phyloP scores from a whole-genome alignment of 331 rosid genomes.

The Malus hybrid region DNA sequence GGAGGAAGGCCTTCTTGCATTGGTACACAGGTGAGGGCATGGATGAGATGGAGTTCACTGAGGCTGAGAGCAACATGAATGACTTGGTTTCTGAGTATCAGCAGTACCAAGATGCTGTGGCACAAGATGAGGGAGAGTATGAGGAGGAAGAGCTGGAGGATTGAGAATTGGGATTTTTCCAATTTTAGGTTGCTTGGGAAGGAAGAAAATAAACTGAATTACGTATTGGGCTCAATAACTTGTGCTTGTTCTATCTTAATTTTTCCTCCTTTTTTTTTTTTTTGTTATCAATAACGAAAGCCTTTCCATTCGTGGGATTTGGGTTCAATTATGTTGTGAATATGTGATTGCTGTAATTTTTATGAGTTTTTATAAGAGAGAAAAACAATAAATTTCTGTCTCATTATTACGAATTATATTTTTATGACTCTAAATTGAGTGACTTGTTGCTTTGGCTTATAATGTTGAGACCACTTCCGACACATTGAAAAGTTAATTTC shows the following conservation, averaged over 20 bases:
- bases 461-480: too few species aligned
- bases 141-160: slow-evolving; percentile 38
- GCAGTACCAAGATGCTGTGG: slow-evolving; percentile 72
- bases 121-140: slow-evolving; percentile 38
- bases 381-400: too few species aligned
- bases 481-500: too few species aligned
- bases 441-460: too few species aligned
- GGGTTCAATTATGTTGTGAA: neutral
- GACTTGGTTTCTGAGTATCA: slow-evolving; percentile 39
- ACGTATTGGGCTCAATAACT: neutral
- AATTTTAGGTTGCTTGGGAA: neutral
- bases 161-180: neutral
- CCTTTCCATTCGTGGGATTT: neutral
- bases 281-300: neutral
- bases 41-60: too few species aligned
- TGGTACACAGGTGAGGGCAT: too few species aligned
- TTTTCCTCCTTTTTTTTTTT: neutral
- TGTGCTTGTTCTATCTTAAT: neutral
- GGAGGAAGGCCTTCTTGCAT: slow-evolving; percentile 46
- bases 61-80: too few species aligned
- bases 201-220: neutral
- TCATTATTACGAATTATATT: too few species aligned
- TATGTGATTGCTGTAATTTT: neutral
- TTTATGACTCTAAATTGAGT: too few species aligned
- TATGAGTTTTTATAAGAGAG: neutral